Conservation (phyloP, 73 alveolate species). For the Strombidium stylifer region DNA sequence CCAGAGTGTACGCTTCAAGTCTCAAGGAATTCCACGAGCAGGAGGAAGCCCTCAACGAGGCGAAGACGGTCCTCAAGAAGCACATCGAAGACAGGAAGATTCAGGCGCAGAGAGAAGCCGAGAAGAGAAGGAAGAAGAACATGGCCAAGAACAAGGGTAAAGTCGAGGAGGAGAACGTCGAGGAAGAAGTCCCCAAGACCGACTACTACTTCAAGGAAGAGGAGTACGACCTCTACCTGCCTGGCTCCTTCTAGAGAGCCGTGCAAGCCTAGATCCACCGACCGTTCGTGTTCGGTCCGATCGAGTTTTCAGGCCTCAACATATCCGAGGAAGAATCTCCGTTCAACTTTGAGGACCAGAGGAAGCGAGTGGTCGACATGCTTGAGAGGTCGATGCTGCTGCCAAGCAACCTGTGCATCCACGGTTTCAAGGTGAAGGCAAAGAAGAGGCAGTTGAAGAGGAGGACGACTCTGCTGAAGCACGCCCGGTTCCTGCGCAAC, state of each 20-base stretch:
- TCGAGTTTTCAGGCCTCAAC: slow-evolving; percentile 19
- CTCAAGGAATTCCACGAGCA: not conserved
- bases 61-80: slow-evolving; percentile 1
- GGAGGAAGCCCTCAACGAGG: slow-evolving; percentile 8
- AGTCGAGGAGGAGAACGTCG: slow-evolving; percentile 32
- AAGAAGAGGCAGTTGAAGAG: slow-evolving; percentile 16
- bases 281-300: slow-evolving; percentile 35
- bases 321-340: slow-evolving; percentile 2
- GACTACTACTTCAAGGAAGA: not conserved
- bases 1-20: slow-evolving; percentile 5
- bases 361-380: not conserved
- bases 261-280: slow-evolving; percentile 8
- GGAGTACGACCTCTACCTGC: slow-evolving; percentile 1
- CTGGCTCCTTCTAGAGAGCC: not conserved
- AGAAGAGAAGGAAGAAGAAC: slow-evolving; percentile 25
- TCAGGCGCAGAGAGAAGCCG: slow-evolving; percentile 18
- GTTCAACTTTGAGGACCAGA: not conserved
- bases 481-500: slow-evolving; percentile 25
- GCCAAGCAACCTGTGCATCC: slow-evolving; percentile 15
- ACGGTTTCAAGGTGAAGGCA: slow-evolving; percentile 11
- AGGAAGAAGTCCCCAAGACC: slow-evolving; percentile 1
- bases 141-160: not conserved
- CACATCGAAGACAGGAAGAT: slow-evolving; percentile 20
- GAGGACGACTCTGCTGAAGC: slow-evolving; percentile 22
- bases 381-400: slow-evolving; percentile 10